Percentiles rank a stretch among this genome's conserved stretches.
These are phyloP conservation scores for Penicillium nordicum DNA, from an alignment of 2,329 filamentous ascomycete genomes.

Conservation along the genomic window DNA sequence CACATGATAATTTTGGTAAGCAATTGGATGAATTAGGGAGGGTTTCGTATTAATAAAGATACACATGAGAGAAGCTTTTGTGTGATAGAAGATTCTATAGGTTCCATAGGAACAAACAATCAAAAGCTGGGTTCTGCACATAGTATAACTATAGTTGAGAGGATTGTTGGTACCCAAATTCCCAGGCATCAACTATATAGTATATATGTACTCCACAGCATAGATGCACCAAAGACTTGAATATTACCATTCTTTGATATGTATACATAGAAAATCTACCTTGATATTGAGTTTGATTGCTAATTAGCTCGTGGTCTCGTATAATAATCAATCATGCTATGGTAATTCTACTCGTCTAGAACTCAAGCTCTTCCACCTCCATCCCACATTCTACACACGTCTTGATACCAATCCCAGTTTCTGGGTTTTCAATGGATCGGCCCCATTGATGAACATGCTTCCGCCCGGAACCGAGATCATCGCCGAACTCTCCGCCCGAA, in stretches of 20 bases:
- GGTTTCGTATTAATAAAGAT: not conserved
- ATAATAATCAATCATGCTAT: not conserved
- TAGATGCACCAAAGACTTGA: not conserved
- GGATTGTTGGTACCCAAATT: not conserved
- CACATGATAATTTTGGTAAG: not conserved
- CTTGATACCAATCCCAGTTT: conserved; percentile 64
- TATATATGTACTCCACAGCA: not conserved
- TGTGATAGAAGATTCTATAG: not conserved
- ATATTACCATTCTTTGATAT: not conserved
- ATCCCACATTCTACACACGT: conserved; percentile 65
- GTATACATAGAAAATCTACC: not conserved
- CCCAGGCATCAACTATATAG: not conserved
- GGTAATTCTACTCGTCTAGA: conserved; percentile 37
- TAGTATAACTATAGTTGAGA: not conserved
- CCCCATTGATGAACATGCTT: conserved; percentile 90
- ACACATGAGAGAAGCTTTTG: not conserved
- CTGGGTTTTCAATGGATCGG: conserved; percentile 54
- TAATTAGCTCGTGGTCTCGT: not conserved
- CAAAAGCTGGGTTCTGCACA: not conserved
- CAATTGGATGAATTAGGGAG: not conserved
- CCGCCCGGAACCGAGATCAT: conserved; percentile 63
- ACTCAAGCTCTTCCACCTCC: conserved; percentile 65
- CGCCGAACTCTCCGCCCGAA: conserved; percentile 64
- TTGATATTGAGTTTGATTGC: not conserved
- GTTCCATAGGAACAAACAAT: not conserved